Conservation (phyloP, 2,329 filamentous ascomycete species). For the Cordyceps javanica region DNA sequence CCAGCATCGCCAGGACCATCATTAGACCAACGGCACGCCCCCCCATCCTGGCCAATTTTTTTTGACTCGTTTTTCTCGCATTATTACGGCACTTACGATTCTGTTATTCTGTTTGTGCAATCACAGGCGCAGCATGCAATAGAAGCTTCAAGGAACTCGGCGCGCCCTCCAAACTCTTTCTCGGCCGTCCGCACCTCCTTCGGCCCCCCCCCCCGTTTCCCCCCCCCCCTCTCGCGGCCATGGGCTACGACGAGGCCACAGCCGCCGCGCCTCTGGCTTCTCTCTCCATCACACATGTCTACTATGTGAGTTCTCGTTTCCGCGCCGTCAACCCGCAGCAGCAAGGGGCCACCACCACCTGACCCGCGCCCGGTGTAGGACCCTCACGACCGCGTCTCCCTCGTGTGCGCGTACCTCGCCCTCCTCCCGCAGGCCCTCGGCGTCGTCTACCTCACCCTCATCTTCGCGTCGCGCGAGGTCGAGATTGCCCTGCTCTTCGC, state of each 20-base stretch:
- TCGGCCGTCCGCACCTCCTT: no score
- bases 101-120: not conserved
- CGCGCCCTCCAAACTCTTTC: not conserved
- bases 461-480: constrained; percentile 85
- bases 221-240: not conserved
- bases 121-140: not conserved
- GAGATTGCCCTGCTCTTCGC: constrained; percentile 86
- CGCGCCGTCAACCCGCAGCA: no score
- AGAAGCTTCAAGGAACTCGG: not conserved
- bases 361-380: constrained; percentile 54
- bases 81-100: not conserved
- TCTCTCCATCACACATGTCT: constrained; percentile 89
- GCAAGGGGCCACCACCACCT: no score
- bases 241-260: constrained; percentile 7
- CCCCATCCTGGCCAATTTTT: not conserved
- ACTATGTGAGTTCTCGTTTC: constrained; percentile 62
- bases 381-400: constrained; percentile 76
- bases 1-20: no score
- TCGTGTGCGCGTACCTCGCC: constrained; percentile 87
- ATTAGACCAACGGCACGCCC: no score
- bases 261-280: constrained; percentile 62
- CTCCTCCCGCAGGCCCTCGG: constrained; percentile 88
- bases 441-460: constrained; percentile 81
- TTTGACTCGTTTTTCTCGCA: not conserved
- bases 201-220: not conserved